phyloP scores from a whole-genome alignment of 129 eudicot genomes.

The Calendula officinalis region DNA sequence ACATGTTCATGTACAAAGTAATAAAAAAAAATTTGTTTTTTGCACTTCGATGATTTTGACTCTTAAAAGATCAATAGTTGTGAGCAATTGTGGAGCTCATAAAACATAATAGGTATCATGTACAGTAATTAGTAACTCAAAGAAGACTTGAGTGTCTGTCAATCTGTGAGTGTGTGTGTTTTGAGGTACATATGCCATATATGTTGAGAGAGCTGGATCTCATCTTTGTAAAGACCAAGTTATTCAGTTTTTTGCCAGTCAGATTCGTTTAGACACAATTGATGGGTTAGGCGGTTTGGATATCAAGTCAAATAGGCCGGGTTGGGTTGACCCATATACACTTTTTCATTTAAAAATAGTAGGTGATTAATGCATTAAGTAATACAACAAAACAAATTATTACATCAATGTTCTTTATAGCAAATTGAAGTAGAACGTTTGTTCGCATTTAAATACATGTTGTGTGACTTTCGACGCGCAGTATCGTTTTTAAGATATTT shows the following conservation, averaged over 20 bases:
- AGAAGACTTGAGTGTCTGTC: neutral
- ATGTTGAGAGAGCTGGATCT: slow-evolving; percentile 58
- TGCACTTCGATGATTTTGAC: no score
- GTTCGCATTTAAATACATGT: neutral
- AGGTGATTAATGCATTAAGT: no score
- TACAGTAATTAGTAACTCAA: slow-evolving; percentile 22
- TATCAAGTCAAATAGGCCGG: neutral
- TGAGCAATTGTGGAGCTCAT: no score
- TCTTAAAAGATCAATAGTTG: no score
- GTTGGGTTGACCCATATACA: neutral
- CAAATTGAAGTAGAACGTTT: no score
- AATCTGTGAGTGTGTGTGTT: slow-evolving; percentile 3
- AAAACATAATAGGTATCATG: slow-evolving; percentile 87
- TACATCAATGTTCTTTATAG: no score
- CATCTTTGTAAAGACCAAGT: slow-evolving; percentile 63
- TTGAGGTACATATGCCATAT: slow-evolving; percentile 65
- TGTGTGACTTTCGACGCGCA: neutral
- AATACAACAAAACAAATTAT: no score
- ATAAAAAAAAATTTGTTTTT: no score
- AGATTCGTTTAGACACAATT: slow-evolving; percentile 38
- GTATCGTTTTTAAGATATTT: no score
- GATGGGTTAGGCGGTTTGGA: neutral
- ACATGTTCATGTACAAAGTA: no score
- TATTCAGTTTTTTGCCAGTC: slow-evolving; percentile 62
- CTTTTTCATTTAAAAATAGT: neutral